phyloP scores from a whole-genome alignment of 2,329 filamentous ascomycete genomes.

The Trichoderma hamatum region DNA sequence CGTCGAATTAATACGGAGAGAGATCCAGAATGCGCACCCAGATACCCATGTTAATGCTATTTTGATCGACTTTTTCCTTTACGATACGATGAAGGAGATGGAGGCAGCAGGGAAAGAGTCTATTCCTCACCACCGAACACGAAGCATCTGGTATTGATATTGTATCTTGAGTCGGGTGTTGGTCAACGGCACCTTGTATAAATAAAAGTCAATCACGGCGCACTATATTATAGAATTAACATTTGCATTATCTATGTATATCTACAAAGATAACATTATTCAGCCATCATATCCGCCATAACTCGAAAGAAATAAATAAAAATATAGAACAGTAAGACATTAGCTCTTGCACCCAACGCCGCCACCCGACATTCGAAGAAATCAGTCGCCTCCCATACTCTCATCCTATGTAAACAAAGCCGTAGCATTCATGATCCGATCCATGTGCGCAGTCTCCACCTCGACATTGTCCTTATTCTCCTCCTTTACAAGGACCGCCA shows the following conservation, averaged over 20 bases:
- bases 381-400: background rate
- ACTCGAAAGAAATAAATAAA: background rate
- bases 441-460: conserved; percentile 72
- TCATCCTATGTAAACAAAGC: conserved; percentile 43
- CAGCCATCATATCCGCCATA: conserved; percentile 8
- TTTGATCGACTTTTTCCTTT: conserved; percentile 95
- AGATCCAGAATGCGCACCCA: conserved; percentile 76
- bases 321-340: background rate
- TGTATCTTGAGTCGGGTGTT: background rate
- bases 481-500: conserved; percentile 79
- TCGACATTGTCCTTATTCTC: conserved; percentile 58
- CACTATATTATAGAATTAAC: background rate
- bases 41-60: conserved; percentile 79
- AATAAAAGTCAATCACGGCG: background rate
- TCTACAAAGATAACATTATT: conserved; percentile 9
- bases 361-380: conserved; percentile 12
- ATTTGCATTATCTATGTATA: background rate
- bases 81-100: conserved; percentile 88
- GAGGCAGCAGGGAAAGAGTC: conserved; percentile 65
- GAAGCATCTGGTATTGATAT: conserved; percentile 87
- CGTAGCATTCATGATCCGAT: conserved; percentile 62
- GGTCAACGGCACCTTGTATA: background rate
- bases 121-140: conserved; percentile 79
- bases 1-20: conserved; percentile 81
- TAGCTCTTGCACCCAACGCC: conserved; percentile 24